Base-by-base conservation (phyloP, 331 rosid genomes). In the Malus hybrid region DNA sequence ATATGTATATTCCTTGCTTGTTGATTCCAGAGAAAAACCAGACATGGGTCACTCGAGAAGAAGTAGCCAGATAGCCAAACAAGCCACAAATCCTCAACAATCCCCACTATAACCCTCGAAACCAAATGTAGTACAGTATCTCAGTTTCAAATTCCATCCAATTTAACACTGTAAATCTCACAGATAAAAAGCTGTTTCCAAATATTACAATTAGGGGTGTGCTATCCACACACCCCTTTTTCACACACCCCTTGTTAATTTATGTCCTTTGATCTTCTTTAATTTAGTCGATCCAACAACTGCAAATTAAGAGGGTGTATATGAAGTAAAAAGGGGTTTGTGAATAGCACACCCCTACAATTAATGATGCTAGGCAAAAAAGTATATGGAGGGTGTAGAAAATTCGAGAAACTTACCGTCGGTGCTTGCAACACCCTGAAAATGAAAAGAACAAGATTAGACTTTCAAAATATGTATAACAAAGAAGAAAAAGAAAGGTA, bases 361-460 rank as follows among this genome's bases (percentile, higher is more conserved):
- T 44, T 44, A 44, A 4, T 44, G 2, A 44, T 12, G 15, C 5
- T 44, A 44, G 50, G 50, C 50, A 44, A 44, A 44, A 44, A 44
- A 10, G 50, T 4, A 4, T 44, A 44, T 18, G 44, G 7, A 7
- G 10, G 22, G 22, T 55, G 10, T 55, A 69, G 7, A 71, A 31
- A 10, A 11, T 54, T 77, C 56, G 46, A 79, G 81, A 79, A 76
- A 83, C 90, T 78, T 86, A 92, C 99, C 96, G 84, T 95, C 99
- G 29, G 92, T 89, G 79, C 89, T 89, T 66, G 97, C 97, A 79
- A 92, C 96, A 70, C 97, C 99, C 99, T 95, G 91, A 78, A 81
- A 61, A 61, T 24, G 79, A 68, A 14, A 34, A 68, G 29, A 65
- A 36, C 5, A 67, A 75, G 63, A 42, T 50, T 33, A 77, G 65